These are phyloP conservation scores for Mrakia gelida DNA, from an alignment of 768 basidiomycete genomes.

Conservation along the genomic window DNA sequence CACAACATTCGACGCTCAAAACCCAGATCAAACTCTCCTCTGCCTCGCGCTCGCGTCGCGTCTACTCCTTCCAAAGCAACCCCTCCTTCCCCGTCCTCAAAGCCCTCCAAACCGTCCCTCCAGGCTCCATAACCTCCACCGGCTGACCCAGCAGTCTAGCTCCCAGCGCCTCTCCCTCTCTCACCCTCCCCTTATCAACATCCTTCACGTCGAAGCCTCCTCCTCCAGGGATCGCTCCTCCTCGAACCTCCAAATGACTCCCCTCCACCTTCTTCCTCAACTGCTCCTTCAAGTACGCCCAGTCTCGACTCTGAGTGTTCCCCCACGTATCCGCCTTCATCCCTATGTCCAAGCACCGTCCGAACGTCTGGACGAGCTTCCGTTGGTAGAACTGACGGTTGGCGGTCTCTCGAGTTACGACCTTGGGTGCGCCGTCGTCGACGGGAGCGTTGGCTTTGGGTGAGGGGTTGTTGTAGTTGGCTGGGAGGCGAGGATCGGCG, in stretches of 20 bases:
- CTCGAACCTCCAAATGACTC: not conserved
- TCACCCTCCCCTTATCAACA: not conserved
- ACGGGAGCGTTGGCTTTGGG: not conserved
- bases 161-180: not conserved
- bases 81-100: not conserved
- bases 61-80: slow-evolving; percentile 18
- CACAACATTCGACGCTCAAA: too few relatives aligned
- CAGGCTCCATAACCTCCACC: not conserved
- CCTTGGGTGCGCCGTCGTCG: too few relatives aligned
- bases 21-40: too few relatives aligned
- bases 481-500: not conserved
- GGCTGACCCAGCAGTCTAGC: not conserved
- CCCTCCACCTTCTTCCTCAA: slow-evolving; percentile 11
- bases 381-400: slow-evolving; percentile 8
- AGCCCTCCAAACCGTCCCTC: not conserved
- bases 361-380: not conserved
- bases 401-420: not conserved
- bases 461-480: too few relatives aligned
- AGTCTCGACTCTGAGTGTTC: not conserved
- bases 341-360: not conserved
- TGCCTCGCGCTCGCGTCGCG: too few relatives aligned
- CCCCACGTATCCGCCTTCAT: not conserved
- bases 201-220: not conserved
- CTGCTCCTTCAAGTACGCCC: slow-evolving; percentile 15
- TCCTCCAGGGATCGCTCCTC: not conserved